Evolutionary conservation across 1,284 basidiomycete species (phyloP), one percentile per base, ranked within the genome.

Genomic region (Ganoderma boninense): DNA sequence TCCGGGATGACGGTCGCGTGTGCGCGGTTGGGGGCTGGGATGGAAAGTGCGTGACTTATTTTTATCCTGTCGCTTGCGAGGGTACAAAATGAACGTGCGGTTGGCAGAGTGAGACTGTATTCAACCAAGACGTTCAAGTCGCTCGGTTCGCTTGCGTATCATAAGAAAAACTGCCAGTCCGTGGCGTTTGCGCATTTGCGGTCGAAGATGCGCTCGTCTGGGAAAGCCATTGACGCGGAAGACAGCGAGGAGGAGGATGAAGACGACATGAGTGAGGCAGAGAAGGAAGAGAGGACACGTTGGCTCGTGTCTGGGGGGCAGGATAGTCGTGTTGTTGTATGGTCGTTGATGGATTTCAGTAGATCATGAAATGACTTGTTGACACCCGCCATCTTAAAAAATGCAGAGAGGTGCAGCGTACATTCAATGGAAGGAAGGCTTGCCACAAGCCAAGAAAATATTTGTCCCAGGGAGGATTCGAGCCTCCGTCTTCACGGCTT

Each of bases 1-100:
- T 97, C n/a, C 89, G 89, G n/a, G 85, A 89, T 49, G 90, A 94
- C 75, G 93, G 90, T 0, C 86, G 87, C 38, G 88, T 97, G 0
- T 93, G 94, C 73, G 95, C 94, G 0, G 83, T 95, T 1, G 95
- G 93, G 3, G 94, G 95, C 0, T 97, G 96, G 96, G 95, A 97
- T 74, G 95, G 96, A 43, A 89, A 86, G 95, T 95, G 74, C 76
- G 91, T 81, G 26, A 26, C 1, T 18, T 23, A 11, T 54, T 3
- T 2, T 16, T 16, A 32, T 29, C 54, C 18, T 18, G 23, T 32
- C n/a, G 18, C 11, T 46, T 2, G 14, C 2, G 32, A 2, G 5
- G 4, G 4, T 43, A 14, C 26, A 5, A 13, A 62, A 26, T 64
- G 38, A 40, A 40, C 7, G 35, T n/a, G 23, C 35, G 0, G 2